These are phyloP conservation scores for Fusarium piperis DNA, from an alignment of 2,329 filamentous ascomycete genomes.

Conservation along the genomic window DNA sequence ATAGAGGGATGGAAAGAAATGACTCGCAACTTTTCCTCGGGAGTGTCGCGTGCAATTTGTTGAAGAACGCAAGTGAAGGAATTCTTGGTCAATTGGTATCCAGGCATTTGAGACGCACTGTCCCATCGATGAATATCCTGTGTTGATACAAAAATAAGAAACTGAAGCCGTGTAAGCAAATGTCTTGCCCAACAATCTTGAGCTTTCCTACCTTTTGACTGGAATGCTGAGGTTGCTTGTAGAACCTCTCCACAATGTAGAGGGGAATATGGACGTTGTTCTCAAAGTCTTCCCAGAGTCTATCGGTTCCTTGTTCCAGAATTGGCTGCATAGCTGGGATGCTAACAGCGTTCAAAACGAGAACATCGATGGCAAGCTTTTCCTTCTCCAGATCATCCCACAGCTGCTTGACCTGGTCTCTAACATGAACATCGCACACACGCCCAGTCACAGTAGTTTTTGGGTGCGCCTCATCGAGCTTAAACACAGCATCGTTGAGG, in stretches of 20 bases:
- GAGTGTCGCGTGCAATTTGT: constrained; percentile 47
- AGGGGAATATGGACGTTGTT: constrained; percentile 28
- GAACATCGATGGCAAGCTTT: constrained; percentile 7
- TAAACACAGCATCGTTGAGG: background rate
- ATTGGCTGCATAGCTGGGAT: constrained; percentile 15
- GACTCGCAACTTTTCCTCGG: constrained; percentile 48
- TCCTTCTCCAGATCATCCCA: constrained; percentile 21
- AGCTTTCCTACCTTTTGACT: constrained; percentile 6
- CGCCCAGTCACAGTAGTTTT: constrained; percentile 4
- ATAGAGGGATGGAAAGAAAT: constrained; percentile 53
- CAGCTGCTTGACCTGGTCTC: background rate
- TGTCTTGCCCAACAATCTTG: rapidly evolving
- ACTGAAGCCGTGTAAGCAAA: background rate
- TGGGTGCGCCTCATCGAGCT: constrained; percentile 13
- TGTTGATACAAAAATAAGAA: constrained; percentile 22
- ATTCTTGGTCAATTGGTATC: constrained; percentile 52
- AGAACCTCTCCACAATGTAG: constrained; percentile 27
- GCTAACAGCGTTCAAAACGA: constrained; percentile 23
- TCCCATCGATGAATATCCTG: constrained; percentile 43
- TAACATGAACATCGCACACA: constrained; percentile 6
- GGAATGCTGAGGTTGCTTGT: constrained; percentile 24
- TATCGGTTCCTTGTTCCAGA: constrained; percentile 31
- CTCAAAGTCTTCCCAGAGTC: constrained; percentile 38
- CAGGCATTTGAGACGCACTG: constrained; percentile 29
- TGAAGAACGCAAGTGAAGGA: constrained; percentile 49